A percentile compares a stretch with the other conserved stretches of the same genome.
These are phyloP conservation scores for Mucor mucedo DNA, from an alignment of 371 early-diverging fungal species.

Conservation along the genomic window DNA sequence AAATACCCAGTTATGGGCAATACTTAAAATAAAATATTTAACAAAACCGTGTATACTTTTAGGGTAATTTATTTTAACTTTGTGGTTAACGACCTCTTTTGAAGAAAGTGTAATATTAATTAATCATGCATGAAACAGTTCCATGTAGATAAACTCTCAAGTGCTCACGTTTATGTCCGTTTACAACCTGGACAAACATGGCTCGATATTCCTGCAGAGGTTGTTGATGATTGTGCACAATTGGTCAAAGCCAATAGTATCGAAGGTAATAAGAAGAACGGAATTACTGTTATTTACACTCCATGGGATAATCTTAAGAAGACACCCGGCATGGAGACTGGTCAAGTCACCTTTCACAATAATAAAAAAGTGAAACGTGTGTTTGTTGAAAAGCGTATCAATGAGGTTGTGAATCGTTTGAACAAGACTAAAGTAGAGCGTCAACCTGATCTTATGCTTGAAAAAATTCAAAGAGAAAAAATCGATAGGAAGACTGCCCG, in stretches of 20 bases:
- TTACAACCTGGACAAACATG: constrained; percentile 74
- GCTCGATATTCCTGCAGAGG: constrained; percentile 77
- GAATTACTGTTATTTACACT: constrained; percentile 91
- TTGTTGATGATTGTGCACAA: constrained; percentile 90
- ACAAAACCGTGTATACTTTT: background rate
- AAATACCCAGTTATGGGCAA: constrained; percentile 14
- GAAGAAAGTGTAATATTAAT: background rate
- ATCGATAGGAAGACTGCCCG: constrained; percentile 54
- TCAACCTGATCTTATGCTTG: constrained; percentile 76
- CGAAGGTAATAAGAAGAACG: constrained; percentile 73
- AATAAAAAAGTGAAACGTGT: constrained; percentile 79
- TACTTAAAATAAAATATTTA: background rate
- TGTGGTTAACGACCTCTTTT: no score
- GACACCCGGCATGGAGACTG: constrained; percentile 91
- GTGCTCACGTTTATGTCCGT: constrained; percentile 96
- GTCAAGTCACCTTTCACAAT: constrained; percentile 93
- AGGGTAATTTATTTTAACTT: constrained; percentile 13
- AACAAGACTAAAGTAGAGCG: constrained; percentile 90
- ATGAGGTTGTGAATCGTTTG: constrained; percentile 88
- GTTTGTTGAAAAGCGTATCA: constrained; percentile 76
- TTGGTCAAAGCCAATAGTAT: constrained; percentile 92
- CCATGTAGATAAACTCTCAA: constrained; percentile 96
- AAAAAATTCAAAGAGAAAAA: constrained; percentile 72
- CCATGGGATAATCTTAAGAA: constrained; percentile 95
- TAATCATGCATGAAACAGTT: constrained; percentile 57